Evolutionary conservation across 2,329 filamentous ascomycete species (phyloP), one percentile per base, ranked within the genome.

Genomic region (Parastagonospora avenae): DNA sequence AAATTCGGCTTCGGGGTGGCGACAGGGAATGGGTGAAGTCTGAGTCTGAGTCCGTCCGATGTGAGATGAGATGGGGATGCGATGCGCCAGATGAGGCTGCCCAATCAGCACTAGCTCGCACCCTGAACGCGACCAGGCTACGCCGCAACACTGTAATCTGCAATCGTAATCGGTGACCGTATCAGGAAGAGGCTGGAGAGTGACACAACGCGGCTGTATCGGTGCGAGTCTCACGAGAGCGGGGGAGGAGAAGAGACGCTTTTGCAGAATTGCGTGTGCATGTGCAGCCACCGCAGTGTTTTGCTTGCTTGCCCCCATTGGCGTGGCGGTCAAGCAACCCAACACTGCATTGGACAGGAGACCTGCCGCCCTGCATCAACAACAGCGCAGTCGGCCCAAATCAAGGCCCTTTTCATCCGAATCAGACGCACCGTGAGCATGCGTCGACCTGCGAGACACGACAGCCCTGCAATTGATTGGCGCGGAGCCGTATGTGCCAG

Each of bases 321-420:
- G 58, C 53, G 54, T 67, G 64, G 66, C 66, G 66, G 66, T 70
- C 66, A 68, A 59, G 55, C 55, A 36, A 36, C 15, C 42, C 31
- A 6, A 27, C 50, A 50, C 51, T 27, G 44, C 48, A 55, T 57
- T 57, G 60, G 55, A 59, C 55, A 31, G 38, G 4, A 27, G 3
- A 28, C 15, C 42, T 39, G 37, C 45, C 31, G 48, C 47, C 58
- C 54, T 65, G 62, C 62, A 62, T 42, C 50, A 43, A 46, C 45
- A 49, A 50, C 60, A 60, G 52, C 61, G 54, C 50, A 58, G 55
- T 38, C 54, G 53, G 42, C 50, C 53, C 53, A 60, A 55, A 60
- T 43, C 33, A 54, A 42, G 48, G 48, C 42, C 45, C 28, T 35
- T 15, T 44, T 29, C 42, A 46, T 51, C 53, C 63, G 56, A 63